These are phyloP conservation scores for Staphylotrichum longicolle DNA, from an alignment of 495 filamentous ascomycete species.

Conservation along the genomic window DNA sequence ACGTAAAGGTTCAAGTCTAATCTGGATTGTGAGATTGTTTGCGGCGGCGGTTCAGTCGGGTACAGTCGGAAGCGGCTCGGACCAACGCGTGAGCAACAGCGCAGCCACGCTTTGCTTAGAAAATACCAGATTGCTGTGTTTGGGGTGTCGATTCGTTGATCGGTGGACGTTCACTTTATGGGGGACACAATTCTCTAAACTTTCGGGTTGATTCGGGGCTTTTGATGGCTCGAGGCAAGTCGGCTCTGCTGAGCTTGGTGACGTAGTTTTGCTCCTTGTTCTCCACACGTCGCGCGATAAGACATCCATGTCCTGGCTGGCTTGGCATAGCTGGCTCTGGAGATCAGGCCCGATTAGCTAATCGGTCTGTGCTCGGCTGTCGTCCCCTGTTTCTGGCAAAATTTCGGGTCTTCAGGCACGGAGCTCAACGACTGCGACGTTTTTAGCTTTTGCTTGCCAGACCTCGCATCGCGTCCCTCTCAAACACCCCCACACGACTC, in stretches of 20 bases:
- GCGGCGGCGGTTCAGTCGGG: slow-evolving; percentile 4
- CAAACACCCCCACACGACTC: slow-evolving; percentile 33
- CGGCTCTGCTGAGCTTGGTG: not conserved
- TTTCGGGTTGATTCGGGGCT: not conserved
- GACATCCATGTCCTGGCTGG: not conserved
- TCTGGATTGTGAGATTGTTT: not conserved
- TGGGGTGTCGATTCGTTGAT: not conserved
- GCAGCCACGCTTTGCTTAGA: not conserved
- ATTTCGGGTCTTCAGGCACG: slow-evolving; percentile 17
- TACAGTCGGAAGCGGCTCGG: not conserved
- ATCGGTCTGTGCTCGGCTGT: not conserved
- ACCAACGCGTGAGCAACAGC: not conserved
- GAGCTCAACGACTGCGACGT: slow-evolving; percentile 28
- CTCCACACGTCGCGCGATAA: slow-evolving; percentile 6
- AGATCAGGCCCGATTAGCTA: not conserved
- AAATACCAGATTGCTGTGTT: not conserved
- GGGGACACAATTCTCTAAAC: too few species aligned
- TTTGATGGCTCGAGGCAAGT: not conserved
- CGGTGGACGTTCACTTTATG: too few species aligned
- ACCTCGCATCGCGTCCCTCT: slow-evolving; percentile 19
- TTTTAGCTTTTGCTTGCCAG: slow-evolving; percentile 21
- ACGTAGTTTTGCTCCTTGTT: slow-evolving; percentile 6
- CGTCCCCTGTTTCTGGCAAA: slow-evolving; percentile 16
- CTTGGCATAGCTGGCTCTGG: not conserved
- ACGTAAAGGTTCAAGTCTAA: too few species aligned